These are phyloP conservation scores for Hypoxylon sp. DNA, from an alignment of 2,329 filamentous ascomycete species.

Conservation along the genomic window DNA sequence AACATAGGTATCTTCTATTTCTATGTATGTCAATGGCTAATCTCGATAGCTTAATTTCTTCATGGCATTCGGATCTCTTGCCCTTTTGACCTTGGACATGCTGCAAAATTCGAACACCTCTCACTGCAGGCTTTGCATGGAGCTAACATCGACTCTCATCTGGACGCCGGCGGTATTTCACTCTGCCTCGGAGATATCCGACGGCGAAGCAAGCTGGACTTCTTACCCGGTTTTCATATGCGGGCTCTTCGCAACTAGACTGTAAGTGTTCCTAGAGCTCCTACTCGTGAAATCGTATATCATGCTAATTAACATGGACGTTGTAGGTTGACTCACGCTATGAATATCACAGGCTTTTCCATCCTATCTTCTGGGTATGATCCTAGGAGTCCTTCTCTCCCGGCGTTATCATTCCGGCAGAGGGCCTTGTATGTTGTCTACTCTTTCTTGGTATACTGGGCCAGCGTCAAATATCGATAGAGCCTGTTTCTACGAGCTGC, in stretches of 20 bases:
- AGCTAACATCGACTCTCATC: constrained; percentile 7
- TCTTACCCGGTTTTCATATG: constrained; percentile 7
- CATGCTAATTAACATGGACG: neutral
- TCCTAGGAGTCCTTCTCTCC: constrained; percentile 5
- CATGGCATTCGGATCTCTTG: constrained; percentile 1
- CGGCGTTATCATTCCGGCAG: neutral
- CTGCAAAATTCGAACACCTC: neutral
- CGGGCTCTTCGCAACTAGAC: neutral
- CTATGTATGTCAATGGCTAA: neutral
- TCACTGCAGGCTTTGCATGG: constrained; percentile 1
- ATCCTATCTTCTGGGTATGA: constrained; percentile 11
- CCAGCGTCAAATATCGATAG: constrained; percentile 8
- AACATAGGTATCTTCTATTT: neutral
- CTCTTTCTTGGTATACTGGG: constrained; percentile 15
- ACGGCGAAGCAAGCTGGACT: neutral
- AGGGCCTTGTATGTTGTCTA: constrained; percentile 8
- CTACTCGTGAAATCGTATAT: neutral
- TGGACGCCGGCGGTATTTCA: constrained; percentile 15
- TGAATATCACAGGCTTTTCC: constrained; percentile 4
- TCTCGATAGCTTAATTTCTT: constrained; percentile 11
- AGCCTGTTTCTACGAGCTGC: neutral
- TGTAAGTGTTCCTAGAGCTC: constrained; percentile 1
- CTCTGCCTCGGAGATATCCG: neutral
- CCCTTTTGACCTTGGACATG: neutral
- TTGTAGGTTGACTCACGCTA: constrained; percentile 1